Percentiles rank a stretch among this genome's conserved stretches.
Evolutionary conservation across 306 rosid genomes (phyloP).

Genomic region (Sicyos edulis): DNA sequence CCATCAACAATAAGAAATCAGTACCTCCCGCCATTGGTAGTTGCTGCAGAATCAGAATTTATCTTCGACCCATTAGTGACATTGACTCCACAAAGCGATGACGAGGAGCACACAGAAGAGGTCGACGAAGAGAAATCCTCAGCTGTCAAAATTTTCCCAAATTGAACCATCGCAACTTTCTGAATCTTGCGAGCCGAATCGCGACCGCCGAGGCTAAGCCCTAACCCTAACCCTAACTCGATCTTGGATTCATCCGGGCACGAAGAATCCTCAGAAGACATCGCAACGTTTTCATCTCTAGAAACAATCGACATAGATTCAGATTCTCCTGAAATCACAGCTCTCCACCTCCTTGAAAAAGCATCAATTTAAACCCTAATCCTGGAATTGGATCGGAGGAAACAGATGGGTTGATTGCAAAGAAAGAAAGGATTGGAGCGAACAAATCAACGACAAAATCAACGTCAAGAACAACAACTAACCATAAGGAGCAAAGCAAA

Average conservation of each 20-base stretch:
- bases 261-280: conserved; percentile 83
- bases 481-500: conserved; percentile 8
- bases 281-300: conserved; percentile 57
- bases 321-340: conserved; percentile 25
- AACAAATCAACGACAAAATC: conserved; percentile 4
- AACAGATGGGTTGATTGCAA: conserved; percentile 4
- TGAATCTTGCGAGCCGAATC: conserved; percentile 27
- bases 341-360: not conserved
- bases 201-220: conserved; percentile 51
- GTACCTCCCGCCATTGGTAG: conserved; percentile 51
- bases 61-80: conserved; percentile 56
- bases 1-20: not conserved
- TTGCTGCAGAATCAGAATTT: conserved; percentile 63
- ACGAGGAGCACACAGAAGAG: conserved; percentile 41
- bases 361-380: conserved; percentile 25
- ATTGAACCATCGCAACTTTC: conserved; percentile 25
- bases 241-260: conserved; percentile 72
- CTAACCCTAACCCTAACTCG: conserved; percentile 79
- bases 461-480: conserved; percentile 8
- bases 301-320: conserved; percentile 57
- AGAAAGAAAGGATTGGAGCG: conserved; percentile 11
- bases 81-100: conserved; percentile 45
- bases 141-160: conserved; percentile 63
- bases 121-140: conserved; percentile 50
- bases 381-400: not conserved